These are phyloP conservation scores for Penicillium sp. DNA, from an alignment of 2,329 filamentous ascomycete species.

Conservation along the genomic window DNA sequence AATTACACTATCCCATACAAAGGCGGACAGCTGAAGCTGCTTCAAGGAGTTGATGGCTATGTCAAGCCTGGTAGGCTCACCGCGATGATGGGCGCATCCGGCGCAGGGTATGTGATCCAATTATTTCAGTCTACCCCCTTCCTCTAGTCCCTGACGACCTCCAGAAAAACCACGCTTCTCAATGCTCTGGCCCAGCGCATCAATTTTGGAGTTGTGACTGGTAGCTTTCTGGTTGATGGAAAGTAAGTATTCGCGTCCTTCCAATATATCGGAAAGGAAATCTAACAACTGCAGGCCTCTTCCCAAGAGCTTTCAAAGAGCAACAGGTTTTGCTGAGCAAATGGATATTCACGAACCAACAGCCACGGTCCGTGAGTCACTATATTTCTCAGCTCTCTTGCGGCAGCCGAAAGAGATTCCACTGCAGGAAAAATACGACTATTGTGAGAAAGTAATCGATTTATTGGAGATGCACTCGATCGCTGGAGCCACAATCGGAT, in stretches of 20 bases:
- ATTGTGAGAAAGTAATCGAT: conserved; percentile 70
- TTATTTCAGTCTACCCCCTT: neutral
- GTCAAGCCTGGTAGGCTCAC: conserved; percentile 78
- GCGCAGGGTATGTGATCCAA: conserved; percentile 45
- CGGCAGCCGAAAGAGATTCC: conserved; percentile 64
- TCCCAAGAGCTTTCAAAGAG: conserved; percentile 56
- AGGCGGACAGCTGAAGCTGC: conserved; percentile 50
- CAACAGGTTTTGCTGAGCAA: conserved; percentile 63
- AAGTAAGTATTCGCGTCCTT: conserved; percentile 31
- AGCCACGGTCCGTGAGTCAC: conserved; percentile 67
- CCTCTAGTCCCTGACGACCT: neutral
- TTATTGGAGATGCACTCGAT: conserved; percentile 71
- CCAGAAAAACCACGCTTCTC: conserved; percentile 54
- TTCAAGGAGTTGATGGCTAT: conserved; percentile 70
- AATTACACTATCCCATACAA: conserved; percentile 67
- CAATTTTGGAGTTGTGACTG: conserved; percentile 49
- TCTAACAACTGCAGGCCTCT: conserved; percentile 37
- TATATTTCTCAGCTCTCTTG: conserved; percentile 68
- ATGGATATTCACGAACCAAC: conserved; percentile 71
- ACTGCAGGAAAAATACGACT: conserved; percentile 66
- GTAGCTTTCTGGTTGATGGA: conserved; percentile 52
- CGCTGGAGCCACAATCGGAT: conserved; percentile 67
- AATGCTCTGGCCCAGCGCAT: conserved; percentile 52
- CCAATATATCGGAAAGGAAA: neutral
- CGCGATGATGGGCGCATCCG: conserved; percentile 79